Percentiles rank a stretch among this genome's conserved stretches.
Conservation (phyloP, 192 early-diverging fungal species). For the Entophlyctis helioformis region DNA sequence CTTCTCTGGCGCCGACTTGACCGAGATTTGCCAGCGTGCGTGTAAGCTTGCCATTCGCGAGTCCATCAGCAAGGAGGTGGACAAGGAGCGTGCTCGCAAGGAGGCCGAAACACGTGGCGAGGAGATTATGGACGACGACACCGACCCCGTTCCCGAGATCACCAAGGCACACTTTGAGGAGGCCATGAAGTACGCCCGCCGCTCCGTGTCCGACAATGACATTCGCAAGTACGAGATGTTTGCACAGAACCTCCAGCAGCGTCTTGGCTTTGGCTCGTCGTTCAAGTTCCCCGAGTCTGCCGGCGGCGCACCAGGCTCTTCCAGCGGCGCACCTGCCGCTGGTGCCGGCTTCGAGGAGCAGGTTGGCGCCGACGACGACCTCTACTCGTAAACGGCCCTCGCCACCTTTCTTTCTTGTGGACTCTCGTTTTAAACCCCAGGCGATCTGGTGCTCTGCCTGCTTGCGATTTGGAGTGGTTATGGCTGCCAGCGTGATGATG, state of each 20-base stretch:
- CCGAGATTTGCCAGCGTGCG: conserved; percentile 97
- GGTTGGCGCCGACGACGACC: conserved; percentile 59
- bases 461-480: no score
- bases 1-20: conserved; percentile 96
- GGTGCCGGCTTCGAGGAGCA: conserved; percentile 53
- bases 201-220: conserved; percentile 90
- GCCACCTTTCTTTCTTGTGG: no score
- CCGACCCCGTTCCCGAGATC: conserved; percentile 80
- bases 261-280: conserved; percentile 74
- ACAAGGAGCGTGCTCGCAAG: conserved; percentile 57
- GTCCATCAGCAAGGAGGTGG: conserved; percentile 81
- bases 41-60: conserved; percentile 96
- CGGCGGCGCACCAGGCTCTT: conserved; percentile 8
- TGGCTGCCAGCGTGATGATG: no score
- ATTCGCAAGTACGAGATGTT: conserved; percentile 99
- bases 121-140: conserved; percentile 64
- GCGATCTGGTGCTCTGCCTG: no score
- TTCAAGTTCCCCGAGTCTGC: conserved; percentile 89
- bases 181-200: conserved; percentile 95
- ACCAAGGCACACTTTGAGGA: conserved; percentile 96
- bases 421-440: no score
- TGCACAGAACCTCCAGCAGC: conserved; percentile 94
- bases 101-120: conserved; percentile 55
- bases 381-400: conserved; percentile 67
- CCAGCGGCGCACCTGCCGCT: conserved; percentile 11